phyloP scores from a whole-genome alignment of 495 filamentous ascomycete species.

The Aspergillus sparsus region DNA sequence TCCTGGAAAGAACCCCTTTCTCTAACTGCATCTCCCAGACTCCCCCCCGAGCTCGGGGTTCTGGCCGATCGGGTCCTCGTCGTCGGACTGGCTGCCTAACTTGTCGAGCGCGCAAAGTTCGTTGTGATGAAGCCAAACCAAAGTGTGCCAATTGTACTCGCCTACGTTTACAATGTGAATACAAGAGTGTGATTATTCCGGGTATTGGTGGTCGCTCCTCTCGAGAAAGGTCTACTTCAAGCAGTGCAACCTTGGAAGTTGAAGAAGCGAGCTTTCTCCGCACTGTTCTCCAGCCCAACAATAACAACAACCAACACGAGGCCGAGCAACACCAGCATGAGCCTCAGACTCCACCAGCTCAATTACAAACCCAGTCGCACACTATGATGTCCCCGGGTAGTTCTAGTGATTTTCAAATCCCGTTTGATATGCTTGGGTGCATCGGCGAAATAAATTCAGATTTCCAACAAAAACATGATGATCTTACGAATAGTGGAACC shows the following conservation, averaged over 20 bases:
- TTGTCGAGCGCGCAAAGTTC: conserved; percentile 49
- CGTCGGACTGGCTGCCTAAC: conserved; percentile 49
- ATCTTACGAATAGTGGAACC: conserved; percentile 31
- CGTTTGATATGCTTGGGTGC: conserved; percentile 45
- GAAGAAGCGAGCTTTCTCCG: conserved; percentile 36
- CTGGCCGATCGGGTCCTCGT: conserved; percentile 44
- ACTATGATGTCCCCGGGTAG: not conserved
- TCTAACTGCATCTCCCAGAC: conserved; percentile 19
- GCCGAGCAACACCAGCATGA: not conserved
- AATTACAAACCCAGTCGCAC: not conserved
- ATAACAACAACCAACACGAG: conserved; percentile 21
- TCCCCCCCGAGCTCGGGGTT: conserved; percentile 39
- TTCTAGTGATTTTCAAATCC: conserved; percentile 13
- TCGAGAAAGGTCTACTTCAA: conserved; percentile 11
- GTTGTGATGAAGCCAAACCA: conserved; percentile 46
- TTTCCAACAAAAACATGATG: conserved; percentile 41
- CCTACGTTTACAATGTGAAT: conserved; percentile 38
- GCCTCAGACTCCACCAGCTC: not conserved
- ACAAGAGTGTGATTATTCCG: conserved; percentile 28
- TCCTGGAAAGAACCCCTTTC: not conserved
- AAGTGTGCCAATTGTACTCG: conserved; percentile 43
- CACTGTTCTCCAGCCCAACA: conserved; percentile 35
- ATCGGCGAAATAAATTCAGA: conserved; percentile 45
- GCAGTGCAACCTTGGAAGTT: conserved; percentile 13
- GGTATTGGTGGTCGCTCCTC: conserved; percentile 22